These are phyloP conservation scores for Mycena alexandri DNA, from an alignment of 768 basidiomycete genomes.

Conservation along the genomic window DNA sequence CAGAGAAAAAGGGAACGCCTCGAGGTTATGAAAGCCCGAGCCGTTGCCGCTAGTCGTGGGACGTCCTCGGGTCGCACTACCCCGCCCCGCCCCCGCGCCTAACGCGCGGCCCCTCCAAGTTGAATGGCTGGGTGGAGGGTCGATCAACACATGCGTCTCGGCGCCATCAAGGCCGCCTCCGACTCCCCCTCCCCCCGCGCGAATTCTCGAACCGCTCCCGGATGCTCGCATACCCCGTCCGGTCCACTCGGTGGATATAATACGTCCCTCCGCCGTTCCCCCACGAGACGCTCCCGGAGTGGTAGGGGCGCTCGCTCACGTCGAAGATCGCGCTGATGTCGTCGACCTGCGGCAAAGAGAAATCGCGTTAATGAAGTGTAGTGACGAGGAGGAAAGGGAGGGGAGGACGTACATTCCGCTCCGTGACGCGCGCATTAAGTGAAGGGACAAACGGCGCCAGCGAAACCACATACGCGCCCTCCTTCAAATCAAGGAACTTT, in stretches of 20 bases:
- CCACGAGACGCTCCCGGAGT: slow-evolving; percentile 86
- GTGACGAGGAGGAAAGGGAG: not conserved
- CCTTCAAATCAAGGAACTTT: slow-evolving; percentile 94
- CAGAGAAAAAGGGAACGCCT: too few species aligned
- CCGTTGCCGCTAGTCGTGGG: too few species aligned
- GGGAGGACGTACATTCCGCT: slow-evolving; percentile 75
- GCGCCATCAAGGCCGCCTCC: slow-evolving; percentile 25
- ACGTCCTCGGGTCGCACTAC: too few species aligned
- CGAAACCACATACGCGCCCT: slow-evolving; percentile 91
- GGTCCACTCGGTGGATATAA: slow-evolving; percentile 83
- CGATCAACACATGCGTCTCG: not conserved
- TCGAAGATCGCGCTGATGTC: slow-evolving; percentile 89
- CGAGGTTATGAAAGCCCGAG: too few species aligned
- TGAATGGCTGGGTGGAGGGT: too few species aligned
- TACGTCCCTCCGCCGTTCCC: slow-evolving; percentile 77
- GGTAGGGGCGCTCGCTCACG: slow-evolving; percentile 75
- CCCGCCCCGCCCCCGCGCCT: too few species aligned
- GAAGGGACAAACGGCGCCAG: slow-evolving; percentile 87
- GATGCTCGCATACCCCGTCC: slow-evolving; percentile 74
- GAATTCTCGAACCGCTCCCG: slow-evolving; percentile 68
- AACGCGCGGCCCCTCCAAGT: too few species aligned
- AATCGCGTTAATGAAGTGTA: slow-evolving; percentile 15
- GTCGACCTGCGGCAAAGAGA: slow-evolving; percentile 62
- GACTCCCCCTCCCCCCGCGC: slow-evolving; percentile 44
- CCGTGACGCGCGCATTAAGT: slow-evolving; percentile 79